Percentiles rank a stretch among this genome's conserved stretches.
phyloP scores from a whole-genome alignment of 2,329 filamentous ascomycete genomes.

The Triangularia verruculosa region DNA sequence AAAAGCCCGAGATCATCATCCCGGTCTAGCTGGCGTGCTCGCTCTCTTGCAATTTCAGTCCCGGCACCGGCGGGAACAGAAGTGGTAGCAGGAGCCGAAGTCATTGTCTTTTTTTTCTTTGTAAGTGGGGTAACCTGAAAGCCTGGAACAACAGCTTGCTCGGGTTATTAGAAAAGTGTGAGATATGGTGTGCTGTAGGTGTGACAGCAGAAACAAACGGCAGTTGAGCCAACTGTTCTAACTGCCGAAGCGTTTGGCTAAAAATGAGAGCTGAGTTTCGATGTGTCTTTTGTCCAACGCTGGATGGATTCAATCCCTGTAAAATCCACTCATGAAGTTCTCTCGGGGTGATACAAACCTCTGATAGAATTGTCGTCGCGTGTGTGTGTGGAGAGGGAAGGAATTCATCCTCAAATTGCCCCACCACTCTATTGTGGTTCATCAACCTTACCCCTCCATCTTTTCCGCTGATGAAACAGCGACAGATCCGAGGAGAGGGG shows the following conservation, averaged over 20 bases:
- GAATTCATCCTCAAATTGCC: not conserved
- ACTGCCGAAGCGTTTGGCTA: not conserved
- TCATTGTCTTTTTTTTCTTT: slow-evolving; percentile 13
- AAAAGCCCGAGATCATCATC: slow-evolving; percentile 27
- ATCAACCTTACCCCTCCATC: slow-evolving; percentile 4
- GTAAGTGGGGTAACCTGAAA: not conserved
- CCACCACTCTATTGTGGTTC: not conserved
- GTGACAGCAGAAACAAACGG: not conserved
- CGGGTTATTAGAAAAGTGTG: too few relatives aligned
- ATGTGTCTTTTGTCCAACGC: slow-evolving; percentile 9
- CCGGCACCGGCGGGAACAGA: slow-evolving; percentile 12
- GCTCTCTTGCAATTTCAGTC: slow-evolving; percentile 1
- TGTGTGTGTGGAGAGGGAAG: not conserved
- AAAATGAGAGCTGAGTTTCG: slow-evolving; percentile 1
- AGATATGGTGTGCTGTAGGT: not conserved
- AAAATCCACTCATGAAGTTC: not conserved
- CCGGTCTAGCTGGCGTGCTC: slow-evolving; percentile 24
- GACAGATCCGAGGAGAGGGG: slow-evolving; percentile 1
- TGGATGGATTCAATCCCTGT: not conserved
- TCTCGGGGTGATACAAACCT: not conserved
- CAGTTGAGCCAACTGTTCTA: not conserved
- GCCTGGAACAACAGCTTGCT: too few relatives aligned
- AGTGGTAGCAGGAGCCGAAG: not conserved
- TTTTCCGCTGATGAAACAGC: not conserved
- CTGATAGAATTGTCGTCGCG: not conserved